Conservation (phyloP, 331 rosid genomes). For the Phaseolus coccineus region DNA sequence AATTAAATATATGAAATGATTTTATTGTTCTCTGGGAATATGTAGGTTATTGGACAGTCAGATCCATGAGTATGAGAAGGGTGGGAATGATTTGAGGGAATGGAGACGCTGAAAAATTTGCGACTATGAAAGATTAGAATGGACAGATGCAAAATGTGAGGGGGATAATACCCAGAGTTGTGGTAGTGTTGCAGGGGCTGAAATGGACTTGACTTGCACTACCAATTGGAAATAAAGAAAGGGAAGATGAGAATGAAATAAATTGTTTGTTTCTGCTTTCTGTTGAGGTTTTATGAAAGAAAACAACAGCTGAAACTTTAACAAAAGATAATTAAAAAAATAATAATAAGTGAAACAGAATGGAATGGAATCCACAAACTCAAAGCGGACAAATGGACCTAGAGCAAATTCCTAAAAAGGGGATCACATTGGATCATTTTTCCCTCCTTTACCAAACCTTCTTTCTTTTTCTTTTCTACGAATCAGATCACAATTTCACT, state of each 20-base stretch:
- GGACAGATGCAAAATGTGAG: constrained; percentile 18
- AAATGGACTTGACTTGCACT: constrained; percentile 54
- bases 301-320: constrained; percentile 40
- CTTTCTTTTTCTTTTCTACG: constrained; percentile 38
- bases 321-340: constrained; percentile 7
- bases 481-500: constrained; percentile 55
- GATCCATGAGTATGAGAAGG: constrained; percentile 46
- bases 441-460: constrained; percentile 48
- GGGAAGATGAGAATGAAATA: constrained; percentile 47
- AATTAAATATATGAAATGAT: constrained; percentile 9
- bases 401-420: constrained; percentile 72
- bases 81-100: constrained; percentile 8
- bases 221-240: constrained; percentile 40
- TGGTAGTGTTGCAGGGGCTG: constrained; percentile 36
- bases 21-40: constrained; percentile 7
- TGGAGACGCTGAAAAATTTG: constrained; percentile 46
- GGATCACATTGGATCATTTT: constrained; percentile 43
- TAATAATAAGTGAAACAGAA: constrained; percentile 32
- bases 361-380: constrained; percentile 76
- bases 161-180: constrained; percentile 35
- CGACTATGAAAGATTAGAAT: constrained; percentile 22
- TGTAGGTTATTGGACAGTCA: constrained; percentile 37
- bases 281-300: constrained; percentile 46
- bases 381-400: constrained; percentile 76
- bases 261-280: constrained; percentile 61